Evolutionary conservation across 805 yeast species (phyloP).

Genomic region (Cyberlindnera bimundalis): DNA sequence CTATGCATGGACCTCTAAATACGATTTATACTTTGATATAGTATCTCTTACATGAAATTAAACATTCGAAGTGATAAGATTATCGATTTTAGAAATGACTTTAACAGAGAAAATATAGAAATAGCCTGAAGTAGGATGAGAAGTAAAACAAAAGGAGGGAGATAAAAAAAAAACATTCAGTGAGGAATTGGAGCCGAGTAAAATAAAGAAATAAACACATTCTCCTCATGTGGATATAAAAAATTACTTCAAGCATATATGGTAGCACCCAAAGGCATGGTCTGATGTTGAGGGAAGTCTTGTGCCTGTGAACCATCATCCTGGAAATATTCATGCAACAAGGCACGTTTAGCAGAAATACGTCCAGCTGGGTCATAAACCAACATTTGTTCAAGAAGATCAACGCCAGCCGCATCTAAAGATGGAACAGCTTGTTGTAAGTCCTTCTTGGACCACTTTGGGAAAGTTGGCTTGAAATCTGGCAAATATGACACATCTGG

Average conservation of each 20-base stretch:
- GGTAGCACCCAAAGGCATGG: constrained; percentile 31
- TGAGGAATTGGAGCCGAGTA: no score
- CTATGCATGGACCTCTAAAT: no score
- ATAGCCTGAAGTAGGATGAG: no score
- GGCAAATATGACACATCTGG: constrained; percentile 90
- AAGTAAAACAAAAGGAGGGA: no score
- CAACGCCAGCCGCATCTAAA: constrained; percentile 80
- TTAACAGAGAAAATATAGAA: no score
- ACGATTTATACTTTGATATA: no score
- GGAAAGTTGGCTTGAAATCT: constrained; percentile 90
- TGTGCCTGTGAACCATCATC: constrained; percentile 38
- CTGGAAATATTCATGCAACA: constrained; percentile 81
- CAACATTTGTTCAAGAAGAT: constrained; percentile 72
- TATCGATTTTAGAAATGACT: no score
- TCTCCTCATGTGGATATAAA: no score
- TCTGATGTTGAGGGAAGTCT: constrained; percentile 26
- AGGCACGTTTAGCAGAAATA: constrained; percentile 91
- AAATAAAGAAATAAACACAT: neutral
- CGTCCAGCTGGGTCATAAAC: constrained; percentile 92
- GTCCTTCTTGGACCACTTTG: constrained; percentile 79
- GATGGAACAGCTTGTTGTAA: constrained; percentile 71
- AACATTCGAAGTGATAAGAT: no score
- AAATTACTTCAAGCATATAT: constrained; percentile 23
- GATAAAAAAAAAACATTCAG: neutral
- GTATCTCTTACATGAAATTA: no score